Evolutionary conservation across 2,329 filamentous ascomycete genomes (phyloP).

Genomic region (Penicillium psychrosexuale): DNA sequence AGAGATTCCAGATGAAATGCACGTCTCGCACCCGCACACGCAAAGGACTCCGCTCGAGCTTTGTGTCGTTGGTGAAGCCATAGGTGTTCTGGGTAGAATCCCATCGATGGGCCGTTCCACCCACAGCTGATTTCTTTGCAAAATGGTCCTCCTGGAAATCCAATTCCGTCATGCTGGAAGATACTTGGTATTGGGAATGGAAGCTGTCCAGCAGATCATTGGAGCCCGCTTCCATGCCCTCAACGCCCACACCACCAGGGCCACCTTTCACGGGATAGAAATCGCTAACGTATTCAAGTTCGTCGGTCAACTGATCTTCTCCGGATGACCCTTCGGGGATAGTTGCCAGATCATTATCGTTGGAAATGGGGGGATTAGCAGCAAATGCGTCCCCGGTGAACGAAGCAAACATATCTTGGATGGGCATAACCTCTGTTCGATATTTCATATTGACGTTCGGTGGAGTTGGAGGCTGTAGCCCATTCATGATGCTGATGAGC

Average conservation of each 20-base stretch:
- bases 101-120: slow-evolving; percentile 73
- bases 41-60: slow-evolving; percentile 66
- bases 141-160: slow-evolving; percentile 78
- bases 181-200: slow-evolving; percentile 53
- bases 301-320: slow-evolving; percentile 38
- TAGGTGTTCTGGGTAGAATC: slow-evolving; percentile 74
- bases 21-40: slow-evolving; percentile 78
- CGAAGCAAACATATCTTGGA: slow-evolving; percentile 84
- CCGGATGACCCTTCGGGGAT: slow-evolving; percentile 43
- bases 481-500: slow-evolving; percentile 73
- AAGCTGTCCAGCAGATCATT: slow-evolving; percentile 50
- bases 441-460: slow-evolving; percentile 83
- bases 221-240: slow-evolving; percentile 33
- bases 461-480: slow-evolving; percentile 75
- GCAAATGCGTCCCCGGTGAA: slow-evolving; percentile 82
- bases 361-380: slow-evolving; percentile 27
- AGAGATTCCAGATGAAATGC: slow-evolving; percentile 95
- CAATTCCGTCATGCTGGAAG: slow-evolving; percentile 59
- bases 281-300: slow-evolving; percentile 54
- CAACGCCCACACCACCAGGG: slow-evolving; percentile 42
- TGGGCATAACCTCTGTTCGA: slow-evolving; percentile 77
- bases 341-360: slow-evolving; percentile 44
- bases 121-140: slow-evolving; percentile 57
- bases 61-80: slow-evolving; percentile 60
- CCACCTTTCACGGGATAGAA: slow-evolving; percentile 50